Evolutionary conservation across 2,329 filamentous ascomycete genomes (phyloP), one percentile per base, ranked within the genome.

Genomic region (Penicillium brasilianum): DNA sequence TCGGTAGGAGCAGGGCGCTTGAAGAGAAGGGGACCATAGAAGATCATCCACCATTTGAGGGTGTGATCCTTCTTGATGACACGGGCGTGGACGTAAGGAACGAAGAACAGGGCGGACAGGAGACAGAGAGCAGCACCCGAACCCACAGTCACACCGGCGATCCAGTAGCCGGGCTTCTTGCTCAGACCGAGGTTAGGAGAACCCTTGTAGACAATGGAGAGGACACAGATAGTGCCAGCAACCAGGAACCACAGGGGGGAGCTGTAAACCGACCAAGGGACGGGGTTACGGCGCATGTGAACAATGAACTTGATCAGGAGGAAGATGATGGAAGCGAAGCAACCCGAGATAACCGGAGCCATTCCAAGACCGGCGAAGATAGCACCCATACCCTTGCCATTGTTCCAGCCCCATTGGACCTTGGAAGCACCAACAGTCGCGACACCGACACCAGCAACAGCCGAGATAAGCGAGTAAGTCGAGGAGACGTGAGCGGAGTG

Each of bases 171-270:
- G 1, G 90, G 88, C 69, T 76, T 75, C 61, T 88, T 85, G 79
- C 79, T 82, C 30, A 91, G 80, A 22, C 84, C 83, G 32, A 91
- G 83, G 61, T 82, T 87, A 25, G 90, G 89, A 10, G 90, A 91
- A 34, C 90, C 90, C 83, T 93, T 92, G 84, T 91, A 92, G 68
- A 93, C 90, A 69, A 93, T 87, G 46, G 88, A 91, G 5, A 93
- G 82, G 0, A 90, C 90, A 79, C 89, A 91, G 70, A 93, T 79
- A 60, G 88, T 91, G 58, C 83, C 88, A 58, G 90, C 89, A 61
- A 93, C 85, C 58, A 92, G 85, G 83, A 93, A 93, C 80, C 88
- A 93, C 78, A 90, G 86, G 10, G 90, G 90, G 1, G 89, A 88
- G 55, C 85, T 88, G 78, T 83, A 92, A 57, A 93, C 85, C 28